Evolutionary conservation across 805 yeast genomes (phyloP), one percentile per base, ranked within the genome.

Genomic region (Ogataea salicorniae): DNA sequence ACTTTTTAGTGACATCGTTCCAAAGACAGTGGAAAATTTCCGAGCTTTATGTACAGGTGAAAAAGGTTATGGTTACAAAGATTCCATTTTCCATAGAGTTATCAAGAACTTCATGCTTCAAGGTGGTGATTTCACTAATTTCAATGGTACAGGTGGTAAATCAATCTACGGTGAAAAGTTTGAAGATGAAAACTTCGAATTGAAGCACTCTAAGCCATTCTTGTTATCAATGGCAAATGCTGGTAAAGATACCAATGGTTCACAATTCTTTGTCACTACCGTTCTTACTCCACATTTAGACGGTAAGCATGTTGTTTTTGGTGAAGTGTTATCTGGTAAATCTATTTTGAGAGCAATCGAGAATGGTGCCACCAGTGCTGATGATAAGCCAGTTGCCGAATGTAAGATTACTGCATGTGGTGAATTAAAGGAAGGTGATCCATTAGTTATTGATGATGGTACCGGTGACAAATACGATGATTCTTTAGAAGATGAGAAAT

Each of bases 141-240:
- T 76, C 46, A 71, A 81, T 56, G 90, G 90, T 36, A 83, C 90
- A 13, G 94, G 94, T 39, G 94, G 94, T 46, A 88, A 82, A 63
- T 81, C 88, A 35, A 86, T 86, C 52, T 86, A 86, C 60, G 94
- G 94, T 26, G 91, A 84, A 55, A 84, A 84, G 63, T 86, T 86
- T 57, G 96, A 87, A 61, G 99, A 92, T 64, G 99, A 92, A 67
- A 85, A 84, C 67, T 92, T 94, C 66, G 66, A 74, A 42, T 64
- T 79, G 55, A 78, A 75, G 52, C 98, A 92, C 64, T 89, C 83
- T 54, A 76, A 76, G 60, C 98, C 98, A 46, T 91, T 85, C 67
- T 74, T 94, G 56, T 76, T 92, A 57, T 87, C 96, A 7, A 94
- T 92, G 98, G 98, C 99, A 48, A 92, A 92, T 63, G 87, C 97